A percentile compares a stretch with the other conserved stretches of the same genome.
phyloP scores from a whole-genome alignment of 1,284 basidiomycete genomes.

The Farysia itapuensis region DNA sequence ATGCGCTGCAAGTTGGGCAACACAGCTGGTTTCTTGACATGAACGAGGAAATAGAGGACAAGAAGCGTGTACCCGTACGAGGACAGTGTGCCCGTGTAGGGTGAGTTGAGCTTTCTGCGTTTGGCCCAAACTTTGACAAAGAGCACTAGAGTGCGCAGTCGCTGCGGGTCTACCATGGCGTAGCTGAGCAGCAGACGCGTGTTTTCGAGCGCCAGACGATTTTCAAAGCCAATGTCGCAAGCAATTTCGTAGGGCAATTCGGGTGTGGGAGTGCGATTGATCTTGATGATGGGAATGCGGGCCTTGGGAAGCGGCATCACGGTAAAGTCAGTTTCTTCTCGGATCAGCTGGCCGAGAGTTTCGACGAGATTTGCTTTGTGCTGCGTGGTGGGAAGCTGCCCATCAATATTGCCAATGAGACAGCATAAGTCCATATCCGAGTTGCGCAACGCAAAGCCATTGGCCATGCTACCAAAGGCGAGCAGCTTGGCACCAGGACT shows the following conservation, averaged over 20 bases:
- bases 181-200: conserved; percentile 94
- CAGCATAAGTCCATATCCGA: conserved; percentile 99
- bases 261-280: conserved; percentile 82
- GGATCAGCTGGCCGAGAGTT: conserved; percentile 87
- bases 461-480: conserved; percentile 87
- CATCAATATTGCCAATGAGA: conserved; percentile 65
- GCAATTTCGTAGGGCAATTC: conserved; percentile 73
- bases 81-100: conserved; percentile 91
- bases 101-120: conserved; percentile 95
- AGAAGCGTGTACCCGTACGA: conserved; percentile 97
- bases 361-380: conserved; percentile 77
- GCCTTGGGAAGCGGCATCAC: conserved; percentile 96
- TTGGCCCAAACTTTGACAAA: conserved; percentile 99
- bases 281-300: conserved; percentile 96
- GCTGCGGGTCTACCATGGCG: conserved; percentile 91
- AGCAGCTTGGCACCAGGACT: conserved; percentile 86
- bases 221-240: conserved; percentile 98
- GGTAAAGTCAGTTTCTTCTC: conserved; percentile 94
- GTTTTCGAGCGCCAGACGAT: conserved; percentile 92
- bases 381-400: conserved; percentile 19
- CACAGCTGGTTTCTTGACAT: conserved; percentile 71
- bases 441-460: conserved; percentile 89
- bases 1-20: conserved; percentile 61
- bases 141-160: conserved; percentile 88
- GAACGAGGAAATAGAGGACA: conserved; percentile 94